Base-by-base conservation (phyloP, 1,139 yeast genomes). In the Suhomyces bribrorum region DNA sequence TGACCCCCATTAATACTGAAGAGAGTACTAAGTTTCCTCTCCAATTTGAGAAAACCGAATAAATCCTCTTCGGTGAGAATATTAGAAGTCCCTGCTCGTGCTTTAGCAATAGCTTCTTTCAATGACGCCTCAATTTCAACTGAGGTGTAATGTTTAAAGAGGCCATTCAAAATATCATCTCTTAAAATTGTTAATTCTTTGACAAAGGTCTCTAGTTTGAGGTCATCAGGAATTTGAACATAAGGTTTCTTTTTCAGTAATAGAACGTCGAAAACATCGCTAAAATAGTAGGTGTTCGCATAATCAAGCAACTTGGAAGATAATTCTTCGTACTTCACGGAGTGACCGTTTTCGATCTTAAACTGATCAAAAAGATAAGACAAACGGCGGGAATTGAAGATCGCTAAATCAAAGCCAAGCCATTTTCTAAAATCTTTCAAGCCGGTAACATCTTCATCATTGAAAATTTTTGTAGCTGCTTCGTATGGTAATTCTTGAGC, bases 1-100 rank as follows among this genome's bases (percentile, higher is more conserved):
- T 65, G 44, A 2, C 59, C 61, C 3, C 63, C 63, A 46, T 69
- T 67, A 11, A 53, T 29, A 7, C 43, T 46, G 36, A 67, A 65
- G 25, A 67, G 49, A 4, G 44, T 40, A 2, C 32, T 34, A 34
- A 64, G 51, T 24, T 54, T 49, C 36, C 50, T 45, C 34, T 48
- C 46, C 34, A 61, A 50, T 34, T 58, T 52, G 34, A 56, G 50
- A 32, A 53, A 59, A 9, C 51, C 45, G 16, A 47, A 46, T 8
- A 54, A 49, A 22, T 53, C 54, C 6, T 41, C 48, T 40, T 46
- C 43, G 43, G 48, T 48, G 9, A 61, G 47, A 5, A 50, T 30
- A 34, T 56, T 52, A 7, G 43, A 34, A n/a, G 54, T 38, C 24
- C 34, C 38, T 14, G 29, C 30, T 12, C 32, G 37, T 9, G 43